A percentile compares a stretch with the other conserved stretches of the same genome.
Conservation (phyloP, 2,329 filamentous ascomycete genomes). For the Xylariaceae sp. region DNA sequence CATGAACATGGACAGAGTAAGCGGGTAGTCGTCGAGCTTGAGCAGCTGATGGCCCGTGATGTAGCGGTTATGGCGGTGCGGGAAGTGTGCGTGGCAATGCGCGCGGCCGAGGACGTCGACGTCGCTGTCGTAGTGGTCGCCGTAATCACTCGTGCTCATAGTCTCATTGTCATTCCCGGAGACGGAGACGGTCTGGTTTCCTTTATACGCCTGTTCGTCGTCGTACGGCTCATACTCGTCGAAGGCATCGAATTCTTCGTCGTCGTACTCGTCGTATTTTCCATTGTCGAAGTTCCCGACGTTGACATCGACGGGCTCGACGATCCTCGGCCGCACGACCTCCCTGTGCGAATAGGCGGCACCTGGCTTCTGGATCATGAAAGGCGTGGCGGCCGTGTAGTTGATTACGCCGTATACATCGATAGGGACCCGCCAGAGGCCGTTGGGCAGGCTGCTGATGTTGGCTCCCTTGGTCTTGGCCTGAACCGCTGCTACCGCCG, state of each 20-base stretch:
- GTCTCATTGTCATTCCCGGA: no score
- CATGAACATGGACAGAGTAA: background rate
- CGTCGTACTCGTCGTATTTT: background rate
- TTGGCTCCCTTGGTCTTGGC: background rate
- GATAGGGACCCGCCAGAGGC: background rate
- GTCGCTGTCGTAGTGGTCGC: background rate
- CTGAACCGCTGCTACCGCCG: no score
- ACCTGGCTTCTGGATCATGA: background rate
- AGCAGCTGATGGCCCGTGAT: background rate
- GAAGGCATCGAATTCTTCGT: background rate
- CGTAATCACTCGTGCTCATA: background rate
- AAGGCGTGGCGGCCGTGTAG: background rate
- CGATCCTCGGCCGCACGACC: no score
- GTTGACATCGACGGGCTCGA: no score
- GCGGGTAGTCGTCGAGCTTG: background rate
- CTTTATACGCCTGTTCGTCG: background rate
- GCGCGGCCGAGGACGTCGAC: background rate
- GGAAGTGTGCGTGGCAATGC: conserved; percentile 4
- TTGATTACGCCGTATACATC: background rate
- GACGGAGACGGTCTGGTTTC: no score
- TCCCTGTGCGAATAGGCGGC: no score
- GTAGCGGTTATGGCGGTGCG: background rate
- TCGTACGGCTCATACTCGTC: background rate
- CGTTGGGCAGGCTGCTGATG: background rate
- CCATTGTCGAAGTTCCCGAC: background rate